phyloP scores from a whole-genome alignment of 2,329 filamentous ascomycete species.

The Fulvia fulva region DNA sequence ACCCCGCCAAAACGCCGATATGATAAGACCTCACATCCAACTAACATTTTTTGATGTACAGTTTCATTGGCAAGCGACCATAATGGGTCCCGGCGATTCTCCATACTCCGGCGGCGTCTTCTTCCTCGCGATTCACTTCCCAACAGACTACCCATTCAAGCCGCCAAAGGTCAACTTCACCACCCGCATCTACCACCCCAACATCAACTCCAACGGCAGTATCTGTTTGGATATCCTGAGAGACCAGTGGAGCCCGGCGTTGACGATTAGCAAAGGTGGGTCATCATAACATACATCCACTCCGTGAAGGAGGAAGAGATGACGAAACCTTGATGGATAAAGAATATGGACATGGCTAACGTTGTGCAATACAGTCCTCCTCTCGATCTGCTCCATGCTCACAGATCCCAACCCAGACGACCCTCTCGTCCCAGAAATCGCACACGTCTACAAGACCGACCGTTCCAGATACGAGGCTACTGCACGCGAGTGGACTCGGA shows the following conservation, averaged over 20 bases:
- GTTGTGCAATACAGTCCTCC: slow-evolving; percentile 61
- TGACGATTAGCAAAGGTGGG: slow-evolving; percentile 96
- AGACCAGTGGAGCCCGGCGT: slow-evolving; percentile 97
- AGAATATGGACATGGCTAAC: slow-evolving; percentile 24
- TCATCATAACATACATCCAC: not conserved
- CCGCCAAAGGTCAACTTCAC: slow-evolving; percentile 99
- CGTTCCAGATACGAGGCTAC: slow-evolving; percentile 93
- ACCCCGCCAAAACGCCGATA: slow-evolving; percentile 4
- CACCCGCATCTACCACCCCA: slow-evolving; percentile 98
- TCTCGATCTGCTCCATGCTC: slow-evolving; percentile 99
- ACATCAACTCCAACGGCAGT: slow-evolving; percentile 99
- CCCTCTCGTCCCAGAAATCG: slow-evolving; percentile 96
- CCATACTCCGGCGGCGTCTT: slow-evolving; percentile 98
- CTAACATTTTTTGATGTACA: slow-evolving; percentile 42
- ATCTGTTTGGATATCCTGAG: slow-evolving; percentile 98
- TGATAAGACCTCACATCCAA: slow-evolving; percentile 7
- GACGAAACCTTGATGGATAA: slow-evolving; percentile 16
- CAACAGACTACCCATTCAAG: slow-evolving; percentile 99
- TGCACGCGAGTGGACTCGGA: slow-evolving; percentile 96
- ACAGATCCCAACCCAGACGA: slow-evolving; percentile 99
- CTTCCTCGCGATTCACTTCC: slow-evolving; percentile 98
- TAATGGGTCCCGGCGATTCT: slow-evolving; percentile 97
- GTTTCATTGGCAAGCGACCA: slow-evolving; percentile 99
- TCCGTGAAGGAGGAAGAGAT: not conserved
- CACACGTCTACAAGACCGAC: slow-evolving; percentile 99